Conservation (phyloP, 352 stramenopile genomes). For the Pythium pyrilobum region DNA sequence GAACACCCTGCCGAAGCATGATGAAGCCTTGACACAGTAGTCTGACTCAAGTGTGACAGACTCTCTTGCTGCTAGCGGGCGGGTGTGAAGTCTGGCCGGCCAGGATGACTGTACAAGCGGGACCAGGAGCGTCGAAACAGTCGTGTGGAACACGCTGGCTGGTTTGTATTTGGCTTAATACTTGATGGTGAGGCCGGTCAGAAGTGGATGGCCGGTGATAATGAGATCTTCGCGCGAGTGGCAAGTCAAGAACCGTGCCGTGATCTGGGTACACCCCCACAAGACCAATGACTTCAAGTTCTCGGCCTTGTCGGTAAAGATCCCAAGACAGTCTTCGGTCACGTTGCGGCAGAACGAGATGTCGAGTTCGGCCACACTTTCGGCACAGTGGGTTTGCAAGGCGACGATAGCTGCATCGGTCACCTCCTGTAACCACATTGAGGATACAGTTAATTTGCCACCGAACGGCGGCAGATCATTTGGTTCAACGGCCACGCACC, state of each 20-base stretch:
- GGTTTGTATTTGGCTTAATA: conserved; percentile 24
- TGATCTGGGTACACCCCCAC: conserved; percentile 81
- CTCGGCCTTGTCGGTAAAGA: conserved; percentile 45
- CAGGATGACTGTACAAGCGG: no score
- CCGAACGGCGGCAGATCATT: neutral
- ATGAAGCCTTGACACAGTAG: no score
- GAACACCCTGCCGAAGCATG: no score
- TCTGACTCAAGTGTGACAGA: no score
- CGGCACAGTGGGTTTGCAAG: conserved; percentile 45
- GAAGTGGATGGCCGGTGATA: conserved; percentile 55
- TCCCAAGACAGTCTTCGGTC: conserved; percentile 56
- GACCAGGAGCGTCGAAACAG: no score
- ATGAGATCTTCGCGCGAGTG: conserved; percentile 62
- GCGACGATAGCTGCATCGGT: conserved; percentile 46
- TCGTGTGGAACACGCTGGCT: neutral
- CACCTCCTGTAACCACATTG: conserved; percentile 29
- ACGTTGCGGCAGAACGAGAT: conserved; percentile 78
- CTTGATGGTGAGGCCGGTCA: conserved; percentile 70
- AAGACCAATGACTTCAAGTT: conserved; percentile 46
- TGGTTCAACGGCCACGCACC: conserved; percentile 29
- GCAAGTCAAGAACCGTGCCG: conserved; percentile 57
- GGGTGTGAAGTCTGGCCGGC: no score
- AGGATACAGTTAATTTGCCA: neutral
- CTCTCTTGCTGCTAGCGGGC: no score
- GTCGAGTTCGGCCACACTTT: conserved; percentile 44